Conservation (phyloP, 2,329 filamentous ascomycete species). For the Magnaporthiopsis incrustans region DNA sequence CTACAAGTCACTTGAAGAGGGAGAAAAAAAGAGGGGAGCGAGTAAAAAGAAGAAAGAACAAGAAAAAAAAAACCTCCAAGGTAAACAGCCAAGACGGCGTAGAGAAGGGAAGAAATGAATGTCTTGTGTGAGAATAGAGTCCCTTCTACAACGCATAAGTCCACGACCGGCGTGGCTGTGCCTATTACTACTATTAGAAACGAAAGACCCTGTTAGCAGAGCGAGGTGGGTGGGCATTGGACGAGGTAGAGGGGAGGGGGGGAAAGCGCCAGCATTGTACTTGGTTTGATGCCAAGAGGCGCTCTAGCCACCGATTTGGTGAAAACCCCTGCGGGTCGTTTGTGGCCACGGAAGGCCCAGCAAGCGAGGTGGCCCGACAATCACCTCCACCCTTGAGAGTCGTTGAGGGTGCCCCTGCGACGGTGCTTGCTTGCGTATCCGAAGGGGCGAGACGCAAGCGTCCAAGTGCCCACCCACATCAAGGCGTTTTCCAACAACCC, state of each 20-base stretch:
- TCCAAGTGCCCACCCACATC: not conserved
- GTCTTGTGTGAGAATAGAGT: not conserved
- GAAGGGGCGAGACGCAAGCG: not conserved
- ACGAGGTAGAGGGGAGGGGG: not conserved
- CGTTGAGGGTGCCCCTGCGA: not conserved
- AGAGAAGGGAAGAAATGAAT: not conserved
- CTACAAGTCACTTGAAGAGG: not conserved
- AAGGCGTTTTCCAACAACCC: not conserved
- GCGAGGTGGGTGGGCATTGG: not conserved
- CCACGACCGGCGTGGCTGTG: not conserved
- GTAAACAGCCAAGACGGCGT: not conserved
- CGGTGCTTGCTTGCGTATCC: not conserved
- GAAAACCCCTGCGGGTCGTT: not conserved
- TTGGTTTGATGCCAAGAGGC: not conserved
- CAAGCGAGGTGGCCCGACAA: not conserved
- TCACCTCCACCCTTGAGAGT: not conserved
- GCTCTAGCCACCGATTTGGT: not conserved
- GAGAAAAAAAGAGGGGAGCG: not conserved
- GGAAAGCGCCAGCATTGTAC: not conserved
- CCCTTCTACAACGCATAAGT: not conserved
- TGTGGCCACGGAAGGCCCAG: not conserved
- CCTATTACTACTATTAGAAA: slow-evolving; percentile 1
- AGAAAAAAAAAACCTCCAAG: not conserved
- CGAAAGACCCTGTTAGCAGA: not conserved
- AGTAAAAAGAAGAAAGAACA: not conserved